A percentile compares a stretch with the other conserved stretches of the same genome.
phyloP scores from a whole-genome alignment of 768 basidiomycete genomes.

The Suillus hirtellus region DNA sequence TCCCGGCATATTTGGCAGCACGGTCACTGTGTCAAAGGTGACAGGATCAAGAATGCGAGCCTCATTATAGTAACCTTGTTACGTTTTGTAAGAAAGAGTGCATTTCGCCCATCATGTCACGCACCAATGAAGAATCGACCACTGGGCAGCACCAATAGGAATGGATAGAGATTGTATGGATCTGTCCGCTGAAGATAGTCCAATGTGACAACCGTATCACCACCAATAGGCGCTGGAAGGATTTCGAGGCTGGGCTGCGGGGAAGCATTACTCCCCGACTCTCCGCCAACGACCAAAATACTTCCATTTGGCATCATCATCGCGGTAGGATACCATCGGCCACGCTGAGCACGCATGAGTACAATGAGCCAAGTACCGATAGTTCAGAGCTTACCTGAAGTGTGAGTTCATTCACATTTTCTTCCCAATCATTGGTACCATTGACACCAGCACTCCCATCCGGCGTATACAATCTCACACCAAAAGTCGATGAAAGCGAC shows the following conservation, averaged over 20 bases:
- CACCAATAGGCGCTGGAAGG: constrained; percentile 66
- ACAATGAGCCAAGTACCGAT: neutral
- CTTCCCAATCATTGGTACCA: constrained; percentile 80
- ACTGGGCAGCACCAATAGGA: constrained; percentile 69
- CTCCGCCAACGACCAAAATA: constrained; percentile 73
- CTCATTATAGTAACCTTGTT: constrained; percentile 74
- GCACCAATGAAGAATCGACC: constrained; percentile 68
- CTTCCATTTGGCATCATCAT: constrained; percentile 73
- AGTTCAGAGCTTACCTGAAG: constrained; percentile 51
- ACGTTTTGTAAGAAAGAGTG: neutral
- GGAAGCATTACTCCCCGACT: constrained; percentile 65
- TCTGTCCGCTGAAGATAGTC: constrained; percentile 73
- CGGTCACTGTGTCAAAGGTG: constrained; percentile 59
- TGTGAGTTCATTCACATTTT: constrained; percentile 54
- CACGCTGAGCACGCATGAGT: constrained; percentile 38
- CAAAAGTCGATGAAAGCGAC: constrained; percentile 71
- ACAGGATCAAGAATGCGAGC: constrained; percentile 71
- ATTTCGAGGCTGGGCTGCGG: constrained; percentile 72
- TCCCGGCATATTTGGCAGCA: constrained; percentile 73
- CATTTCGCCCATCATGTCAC: neutral
- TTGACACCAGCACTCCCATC: constrained; percentile 68
- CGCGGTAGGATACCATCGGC: constrained; percentile 74
- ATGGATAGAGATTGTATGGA: constrained; percentile 81
- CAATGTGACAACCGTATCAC: constrained; percentile 57
- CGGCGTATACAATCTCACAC: constrained; percentile 72